Evolutionary conservation across 768 basidiomycete genomes (phyloP), one percentile per base, ranked within the genome.

Genomic region (Lactarius deliciosus): DNA sequence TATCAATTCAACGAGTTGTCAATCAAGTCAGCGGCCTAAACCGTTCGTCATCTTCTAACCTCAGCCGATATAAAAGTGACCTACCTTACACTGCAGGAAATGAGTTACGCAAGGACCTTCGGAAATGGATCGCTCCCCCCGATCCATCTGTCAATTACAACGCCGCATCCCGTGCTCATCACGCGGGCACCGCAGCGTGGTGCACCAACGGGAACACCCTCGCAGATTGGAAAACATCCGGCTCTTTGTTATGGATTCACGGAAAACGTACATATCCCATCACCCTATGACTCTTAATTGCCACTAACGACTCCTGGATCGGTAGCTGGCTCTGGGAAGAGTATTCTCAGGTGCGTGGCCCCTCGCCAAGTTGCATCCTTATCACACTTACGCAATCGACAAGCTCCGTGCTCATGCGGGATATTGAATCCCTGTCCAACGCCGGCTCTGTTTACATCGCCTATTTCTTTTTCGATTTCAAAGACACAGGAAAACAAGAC

Each of bases 141-240:
- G 47, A 50, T 50, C 47, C 47, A 50, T 50, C 47, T 5, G 47
- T 50, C 47, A 50, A 50, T 50, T 22, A 50, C 11, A 50, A 50
- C 47, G 5, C 47, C 1, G 22, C 47, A 5, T 50, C n/a, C 11
- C 4, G 4, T 22, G n/a, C 47, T 50, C 47, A 50, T 15, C 47
- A 50, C 47, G 47, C 13, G 10, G 47, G 47, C 13, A 50, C 47
- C 22, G 22, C 47, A 13, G 47, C n/a, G 10, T 50, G 47, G 47
- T 50, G 47, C 22, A 50, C 11, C 47, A 11, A 50, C 13, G 47
- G 47, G 22, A 50, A 22, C 4, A 50, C 47, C 11, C 5, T 22
- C 47, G 22, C 22, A 25, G 22, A 22, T 50, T 50, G 47, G 47
- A 50, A 50, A 22, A 13, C 11, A 9, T 50, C 47, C 4, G 47